Evolutionary conservation across 306 rosid species (phyloP), one percentile per base, ranked within the genome.

Genomic region (Malus asiatica): DNA sequence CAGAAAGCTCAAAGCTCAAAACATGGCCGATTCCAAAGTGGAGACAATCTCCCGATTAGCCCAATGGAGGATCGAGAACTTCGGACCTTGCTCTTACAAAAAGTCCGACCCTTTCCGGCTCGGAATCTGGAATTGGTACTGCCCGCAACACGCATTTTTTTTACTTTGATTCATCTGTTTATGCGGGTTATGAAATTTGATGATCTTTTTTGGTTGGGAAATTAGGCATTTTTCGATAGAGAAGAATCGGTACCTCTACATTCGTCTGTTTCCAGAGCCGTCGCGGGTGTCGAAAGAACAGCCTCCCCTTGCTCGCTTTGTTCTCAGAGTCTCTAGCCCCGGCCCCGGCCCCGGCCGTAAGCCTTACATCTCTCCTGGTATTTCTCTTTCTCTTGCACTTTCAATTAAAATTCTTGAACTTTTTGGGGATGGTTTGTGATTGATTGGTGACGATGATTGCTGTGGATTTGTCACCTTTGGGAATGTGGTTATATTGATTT

Each of bases 111-210:
- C 96, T 73, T 93, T 91, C 82, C 91, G 86, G 83, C 76, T 93
- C 86, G 98, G 98, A 80, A 82, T 91, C 60, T 93, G 98, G 98
- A 91, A 88, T 78, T 93, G 98, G 98, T 93, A 33, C 16, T 16
- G 1, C 29, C 30, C 15, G 19, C 12, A 18, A 19, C 30, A 1
- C 29, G 1, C 40, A 2, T 15, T 69, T 22, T 22, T 22, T 35
- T 45, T 6, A 38, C 38, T 20, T 10, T 25, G 1, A 16, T n/a
- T n/a, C 5, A 1, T 55, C 3, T 70, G 4, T 60, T 14, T 46
- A 11, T 46, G 29, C 32, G 40, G 40, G 33, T 30, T 42, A 57
- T 77, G 76, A 40, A 40, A 51, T 75, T 68, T 58, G 61, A 58
- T 35, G 33, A 20, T 42, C 12, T 42, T 42, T 74, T 57, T 75